Conservation (phyloP, 257 asterid species). For the Solanum tacnaense region DNA sequence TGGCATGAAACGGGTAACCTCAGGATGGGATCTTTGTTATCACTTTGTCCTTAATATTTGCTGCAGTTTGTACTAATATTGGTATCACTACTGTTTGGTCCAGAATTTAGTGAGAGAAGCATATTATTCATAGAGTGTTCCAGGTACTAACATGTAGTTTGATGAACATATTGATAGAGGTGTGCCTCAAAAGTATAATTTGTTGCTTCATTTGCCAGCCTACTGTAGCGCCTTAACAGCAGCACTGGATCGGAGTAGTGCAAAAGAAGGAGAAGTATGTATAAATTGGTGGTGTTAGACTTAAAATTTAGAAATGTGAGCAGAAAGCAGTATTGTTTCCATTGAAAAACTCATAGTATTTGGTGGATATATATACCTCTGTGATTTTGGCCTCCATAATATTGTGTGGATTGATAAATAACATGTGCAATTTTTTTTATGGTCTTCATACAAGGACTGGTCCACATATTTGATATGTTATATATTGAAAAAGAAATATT, state of each 20-base stretch:
- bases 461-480: neutral
- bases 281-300: neutral
- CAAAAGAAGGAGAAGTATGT: neutral
- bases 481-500: neutral
- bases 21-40: neutral
- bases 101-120: conserved; percentile 7
- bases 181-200: neutral
- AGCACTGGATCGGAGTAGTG: neutral
- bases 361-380: neutral
- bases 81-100: neutral
- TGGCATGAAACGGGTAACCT: neutral
- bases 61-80: neutral
- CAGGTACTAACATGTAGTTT: conserved; percentile 9
- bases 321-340: neutral
- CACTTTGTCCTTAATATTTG: neutral
- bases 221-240: neutral
- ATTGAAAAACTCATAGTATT: neutral
- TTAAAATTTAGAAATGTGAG: neutral
- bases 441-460: no score
- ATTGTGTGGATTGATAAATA: neutral
- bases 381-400: neutral
- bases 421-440: neutral
- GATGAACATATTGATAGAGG: neutral
- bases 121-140: neutral
- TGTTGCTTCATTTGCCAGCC: neutral